Conservation (phyloP, 75 land plant genomes). For the Pinus albicaulis region DNA sequence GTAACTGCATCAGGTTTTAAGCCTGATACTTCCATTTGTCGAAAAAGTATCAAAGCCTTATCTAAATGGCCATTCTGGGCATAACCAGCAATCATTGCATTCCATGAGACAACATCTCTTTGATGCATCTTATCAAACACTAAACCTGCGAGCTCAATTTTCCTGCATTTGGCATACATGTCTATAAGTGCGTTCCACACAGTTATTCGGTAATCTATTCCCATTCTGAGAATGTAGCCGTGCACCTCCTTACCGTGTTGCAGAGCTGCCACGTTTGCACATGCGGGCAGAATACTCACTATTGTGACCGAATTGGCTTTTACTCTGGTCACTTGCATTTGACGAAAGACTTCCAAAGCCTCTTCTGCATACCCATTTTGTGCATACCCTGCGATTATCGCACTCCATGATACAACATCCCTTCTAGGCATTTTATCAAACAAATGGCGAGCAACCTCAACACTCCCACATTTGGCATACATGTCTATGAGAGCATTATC, state of each 20-base stretch:
- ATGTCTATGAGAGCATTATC: constrained; percentile 52
- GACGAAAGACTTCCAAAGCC: constrained; percentile 41
- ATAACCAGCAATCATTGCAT: too few species aligned
- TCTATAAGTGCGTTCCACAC: too few species aligned
- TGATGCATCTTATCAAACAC: too few species aligned
- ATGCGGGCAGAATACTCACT: constrained; percentile 39
- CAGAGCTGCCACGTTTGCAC: constrained; percentile 34
- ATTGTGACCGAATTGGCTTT: constrained; percentile 29
- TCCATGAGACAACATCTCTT: too few species aligned
- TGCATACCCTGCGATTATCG: constrained; percentile 37
- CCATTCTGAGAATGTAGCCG: constrained; percentile 13
- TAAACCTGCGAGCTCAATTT: too few species aligned
- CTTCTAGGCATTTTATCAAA: constrained; percentile 20
- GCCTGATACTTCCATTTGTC: too few species aligned
- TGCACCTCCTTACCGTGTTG: constrained; percentile 43
- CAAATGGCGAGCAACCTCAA: constrained; percentile 21
- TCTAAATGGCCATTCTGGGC: too few species aligned
- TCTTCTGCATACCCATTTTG: constrained; percentile 32
- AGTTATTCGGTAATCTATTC: not conserved
- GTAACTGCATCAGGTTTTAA: too few species aligned
- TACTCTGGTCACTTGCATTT: constrained; percentile 13
- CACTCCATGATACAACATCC: constrained; percentile 54
- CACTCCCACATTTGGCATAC: constrained; percentile 50
- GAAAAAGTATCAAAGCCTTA: too few species aligned
- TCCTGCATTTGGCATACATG: too few species aligned